Base-by-base conservation (phyloP, 257 asterid genomes). In the Solanum chilense region DNA sequence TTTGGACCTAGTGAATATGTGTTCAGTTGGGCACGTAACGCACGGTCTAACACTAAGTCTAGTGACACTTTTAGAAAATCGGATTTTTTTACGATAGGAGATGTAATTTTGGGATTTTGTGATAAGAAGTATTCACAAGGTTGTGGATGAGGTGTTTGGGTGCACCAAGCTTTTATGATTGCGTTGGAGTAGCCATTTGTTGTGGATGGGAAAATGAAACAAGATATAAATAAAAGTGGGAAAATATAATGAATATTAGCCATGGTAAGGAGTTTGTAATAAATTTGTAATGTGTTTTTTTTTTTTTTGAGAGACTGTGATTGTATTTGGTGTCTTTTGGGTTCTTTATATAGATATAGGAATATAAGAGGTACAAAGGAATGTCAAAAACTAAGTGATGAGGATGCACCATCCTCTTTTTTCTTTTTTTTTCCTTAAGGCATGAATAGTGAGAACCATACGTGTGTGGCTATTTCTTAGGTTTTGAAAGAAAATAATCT, bases 71-170 rank as follows among this genome's bases (percentile, higher is more conserved):
- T 93, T 6, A 94, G 88, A 86, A 96, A 96, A 66, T 97, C 98
- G 3, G 96, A 74, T 42, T 93, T 93, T 9, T 87, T 84, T 27
- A 90, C 91, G 15, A 94, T 92, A 0, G 96, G 92, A 14, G 69
- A 23, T 1, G 60, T 60, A 85, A 91, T 89, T 44, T 93, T 93
- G 41, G 93, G 93, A 89, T 90, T 88, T 7, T 92, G 90, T 0
- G 93, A 71, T 25, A 95, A 31, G 90, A 85, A 94, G 35, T 94
- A 91, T 66, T 95, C 98, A 12, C 99, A 95, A 3, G 94, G 92
- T 69, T 89, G 81, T 3, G 98, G 98, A 86, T 95, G 35, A 1
- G 98, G 99, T 8, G 98, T 96, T 92, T 91, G 93, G 75, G 89
- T 90, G 86, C 99, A 96, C 99, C 98, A 94, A 35, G 93, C 27